These are phyloP conservation scores for Lithohypha guttulata DNA, from an alignment of 2,329 filamentous ascomycete species.

Conservation along the genomic window DNA sequence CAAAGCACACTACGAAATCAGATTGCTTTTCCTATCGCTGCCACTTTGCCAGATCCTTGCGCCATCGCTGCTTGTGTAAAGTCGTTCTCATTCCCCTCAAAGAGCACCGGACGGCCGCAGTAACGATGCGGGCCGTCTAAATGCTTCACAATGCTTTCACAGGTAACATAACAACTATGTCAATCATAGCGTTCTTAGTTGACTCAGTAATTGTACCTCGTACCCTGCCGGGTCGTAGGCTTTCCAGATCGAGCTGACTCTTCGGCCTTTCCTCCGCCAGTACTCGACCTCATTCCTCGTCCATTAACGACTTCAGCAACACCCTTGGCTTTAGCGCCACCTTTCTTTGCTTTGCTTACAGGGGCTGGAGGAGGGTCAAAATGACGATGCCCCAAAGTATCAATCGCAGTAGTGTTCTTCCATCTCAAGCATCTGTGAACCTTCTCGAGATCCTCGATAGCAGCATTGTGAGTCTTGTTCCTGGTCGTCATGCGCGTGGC, in stretches of 20 bases:
- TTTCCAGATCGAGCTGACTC: constrained; percentile 34
- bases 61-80: too few relatives aligned
- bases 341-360: constrained; percentile 31
- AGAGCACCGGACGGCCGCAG: too few relatives aligned
- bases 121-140: too few relatives aligned
- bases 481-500: constrained; percentile 51
- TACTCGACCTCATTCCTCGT: neutral
- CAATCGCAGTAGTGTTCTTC: constrained; percentile 52
- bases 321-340: constrained; percentile 12
- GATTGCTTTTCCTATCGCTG: too few relatives aligned
- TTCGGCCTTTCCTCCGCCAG: neutral
- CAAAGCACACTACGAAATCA: too few relatives aligned
- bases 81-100: too few relatives aligned
- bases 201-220: constrained; percentile 39
- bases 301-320: neutral
- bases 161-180: too few relatives aligned
- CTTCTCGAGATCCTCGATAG: constrained; percentile 33
- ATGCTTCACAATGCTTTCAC: too few relatives aligned
- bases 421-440: constrained; percentile 53
- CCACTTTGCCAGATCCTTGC: too few relatives aligned
- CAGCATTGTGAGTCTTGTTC: constrained; percentile 47
- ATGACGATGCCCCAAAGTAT: constrained; percentile 50
- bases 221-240: constrained; percentile 40
- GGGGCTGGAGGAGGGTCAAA: constrained; percentile 45
- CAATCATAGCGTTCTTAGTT: too few relatives aligned